Percentiles rank a stretch among this genome's conserved stretches.
Evolutionary conservation across 73 alveolate species (phyloP).

Genomic region (Uronychia setigera): DNA sequence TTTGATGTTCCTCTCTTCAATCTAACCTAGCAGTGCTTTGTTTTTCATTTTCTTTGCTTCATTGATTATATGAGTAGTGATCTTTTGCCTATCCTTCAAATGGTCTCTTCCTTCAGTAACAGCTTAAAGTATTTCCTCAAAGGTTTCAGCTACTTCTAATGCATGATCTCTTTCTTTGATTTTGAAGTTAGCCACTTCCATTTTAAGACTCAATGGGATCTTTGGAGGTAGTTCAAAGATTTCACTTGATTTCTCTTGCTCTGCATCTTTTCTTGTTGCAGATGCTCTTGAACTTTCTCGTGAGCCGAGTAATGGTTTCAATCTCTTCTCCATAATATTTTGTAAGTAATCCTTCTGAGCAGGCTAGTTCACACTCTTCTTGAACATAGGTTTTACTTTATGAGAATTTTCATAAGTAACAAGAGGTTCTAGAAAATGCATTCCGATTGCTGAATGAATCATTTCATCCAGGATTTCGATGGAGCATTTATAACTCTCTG

Average conservation of each 20-base stretch:
- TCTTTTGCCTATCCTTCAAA: conserved; percentile 38
- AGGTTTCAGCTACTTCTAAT: conserved; percentile 54
- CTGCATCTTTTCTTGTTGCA: background rate
- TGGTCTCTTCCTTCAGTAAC: conserved; percentile 28
- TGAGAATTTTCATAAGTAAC: conserved; percentile 34
- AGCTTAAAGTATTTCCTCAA: conserved; percentile 62
- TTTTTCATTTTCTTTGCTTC: background rate
- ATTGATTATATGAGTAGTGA: conserved; percentile 21
- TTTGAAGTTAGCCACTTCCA: conserved; percentile 30
- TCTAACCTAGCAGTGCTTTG: background rate
- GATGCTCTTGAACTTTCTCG: background rate
- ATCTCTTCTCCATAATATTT: background rate
- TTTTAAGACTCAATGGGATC: background rate
- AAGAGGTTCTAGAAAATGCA: conserved; percentile 62
- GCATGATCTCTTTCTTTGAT: conserved; percentile 22
- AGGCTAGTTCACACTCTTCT: conserved; percentile 8
- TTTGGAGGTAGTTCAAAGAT: conserved; percentile 1
- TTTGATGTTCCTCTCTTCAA: background rate
- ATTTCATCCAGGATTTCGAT: conserved; percentile 51
- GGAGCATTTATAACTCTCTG: conserved; percentile 39
- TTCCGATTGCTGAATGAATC: conserved; percentile 23
- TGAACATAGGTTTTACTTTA: conserved; percentile 60
- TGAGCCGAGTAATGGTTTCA: background rate
- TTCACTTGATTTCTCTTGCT: too few species aligned
- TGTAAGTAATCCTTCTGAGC: background rate